Conservation (phyloP, 164 flowering plant genomes). For the Protea cynaroides region DNA sequence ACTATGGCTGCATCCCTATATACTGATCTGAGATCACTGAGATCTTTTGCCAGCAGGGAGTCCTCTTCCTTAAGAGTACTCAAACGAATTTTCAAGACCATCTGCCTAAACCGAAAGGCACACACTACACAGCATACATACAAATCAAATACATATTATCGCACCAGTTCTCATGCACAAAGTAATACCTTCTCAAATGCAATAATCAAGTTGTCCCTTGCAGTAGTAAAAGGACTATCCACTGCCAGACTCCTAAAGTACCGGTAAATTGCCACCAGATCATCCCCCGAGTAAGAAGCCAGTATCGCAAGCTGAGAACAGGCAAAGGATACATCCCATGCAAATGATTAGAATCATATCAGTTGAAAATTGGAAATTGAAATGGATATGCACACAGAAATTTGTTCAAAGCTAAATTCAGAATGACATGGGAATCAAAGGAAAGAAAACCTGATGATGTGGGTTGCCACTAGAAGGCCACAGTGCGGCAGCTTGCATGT, state of each 20-base stretch:
- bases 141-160: neutral
- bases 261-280: constrained; percentile 70
- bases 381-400: neutral
- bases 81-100: too few relatives aligned
- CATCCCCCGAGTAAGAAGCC: constrained; percentile 86
- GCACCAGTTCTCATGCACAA: neutral
- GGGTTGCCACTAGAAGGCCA: constrained; percentile 95
- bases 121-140: too few relatives aligned
- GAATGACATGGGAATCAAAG: neutral
- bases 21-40: too few relatives aligned
- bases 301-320: constrained; percentile 83
- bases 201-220: constrained; percentile 88
- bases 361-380: neutral
- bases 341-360: neutral
- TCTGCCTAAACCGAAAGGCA: too few relatives aligned
- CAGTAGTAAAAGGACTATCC: constrained; percentile 76
- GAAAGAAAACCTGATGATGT: constrained; percentile 78
- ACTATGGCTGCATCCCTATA: too few relatives aligned
- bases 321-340: neutral
- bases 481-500: constrained; percentile 78
- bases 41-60: too few relatives aligned
- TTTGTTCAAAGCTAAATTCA: neutral
- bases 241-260: constrained; percentile 92
- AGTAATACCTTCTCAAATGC: constrained; percentile 90
- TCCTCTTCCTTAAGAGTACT: too few relatives aligned